Base-by-base conservation (phyloP, 2,329 filamentous ascomycete genomes). In the Aureobasidium sp. region DNA sequence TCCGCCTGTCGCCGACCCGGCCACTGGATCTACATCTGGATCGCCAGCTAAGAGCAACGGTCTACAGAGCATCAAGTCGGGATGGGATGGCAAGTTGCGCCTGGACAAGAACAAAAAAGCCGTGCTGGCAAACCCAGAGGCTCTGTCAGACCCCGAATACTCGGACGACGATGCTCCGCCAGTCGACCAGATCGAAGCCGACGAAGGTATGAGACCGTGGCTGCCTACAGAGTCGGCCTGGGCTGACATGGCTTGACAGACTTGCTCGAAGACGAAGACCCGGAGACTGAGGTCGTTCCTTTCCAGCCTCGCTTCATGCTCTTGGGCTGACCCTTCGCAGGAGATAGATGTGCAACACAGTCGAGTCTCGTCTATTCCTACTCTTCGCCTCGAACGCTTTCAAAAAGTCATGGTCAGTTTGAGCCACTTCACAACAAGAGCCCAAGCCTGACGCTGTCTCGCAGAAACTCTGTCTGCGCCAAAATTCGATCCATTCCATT, bases 321-420 rank as follows among this genome's bases (percentile, higher is more conserved):
- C 25, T 2, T 14, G 6, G 37, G 6, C 38, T 54, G 34, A 54
- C 19, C 11, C n/a, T 3, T 14, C 2, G 21, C 41, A 90, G 71
- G 88, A 95, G 64, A 91, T 98, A 63, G 87, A 93, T 65, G 83
- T 90, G 56, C 84, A 90, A n/a, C 91, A 97, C 68, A 86, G 86
- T 53, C 87, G 90, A 59, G 79, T 98, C 64, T 73, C 79, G 19
- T 90, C 88, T 27, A 86, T 97, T 60, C 73, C 84, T 6, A 82
- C 84, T 14, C 79, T 98, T 19, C 80, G 75, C n/a, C 79, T 98
- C 42, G 86, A 90, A 57, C 83, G 93, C 56, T 97, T 98, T 72
- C 79, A 76, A 55, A 80, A 87, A 52, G 41, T 64, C 48, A 34
- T 32, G 4, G 48, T 51, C 12, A 40, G 48, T 51, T 14, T 19